Base-by-base conservation (phyloP, 345 rosid species). In the Brassica incana region DNA sequence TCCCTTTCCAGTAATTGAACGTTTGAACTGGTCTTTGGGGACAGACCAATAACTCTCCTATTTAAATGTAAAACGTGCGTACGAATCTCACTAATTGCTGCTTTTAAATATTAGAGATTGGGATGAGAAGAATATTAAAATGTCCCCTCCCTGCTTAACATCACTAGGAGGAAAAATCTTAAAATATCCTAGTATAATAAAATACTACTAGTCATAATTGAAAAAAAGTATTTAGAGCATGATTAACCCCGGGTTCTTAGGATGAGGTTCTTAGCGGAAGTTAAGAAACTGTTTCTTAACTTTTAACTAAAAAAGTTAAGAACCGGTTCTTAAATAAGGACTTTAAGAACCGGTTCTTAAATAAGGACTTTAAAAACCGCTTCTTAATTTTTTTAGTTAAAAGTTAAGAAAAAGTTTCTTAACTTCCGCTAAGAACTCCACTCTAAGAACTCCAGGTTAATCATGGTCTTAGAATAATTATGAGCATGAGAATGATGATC, bases 11-110 rank as follows among this genome's bases (percentile, higher is more conserved):
- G 2, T 14, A 48, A 14, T 48, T 48, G 56, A 48, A 68, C 79
- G 38, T 6, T 76, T 16, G 79, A 76, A 68, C 79, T 8, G 68
- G 79, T 76, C 73, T 27, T 30, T 76, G 60, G 61, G 79, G 61
- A 40, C 60, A 75, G 0, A 14, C 30, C 33, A 74, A 45, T 16
- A 25, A 30, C 20, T 45, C 8, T 48, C 72, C 56, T 38, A 66
- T 48, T 35, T 23, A 23, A 35, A 54, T 54, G 77, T 64, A 48
- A 25, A 33, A 20, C 12, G 23, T 65, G 36, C 63, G 35, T 12
- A 74, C 52, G 20, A 32, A 65, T 65, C 78, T 75, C 78, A 56
- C 38, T 6, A 20, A 20, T 9, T 58, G 56, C 27, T 67, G 18
- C n/a, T 12, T 72, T 66, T 36, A n/a, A 10, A 38, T 76, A 67